Percentiles rank a stretch among this genome's conserved stretches.
These are phyloP conservation scores for Solanum chacoense DNA, from an alignment of 305 asterid genomes.

Conservation along the genomic window DNA sequence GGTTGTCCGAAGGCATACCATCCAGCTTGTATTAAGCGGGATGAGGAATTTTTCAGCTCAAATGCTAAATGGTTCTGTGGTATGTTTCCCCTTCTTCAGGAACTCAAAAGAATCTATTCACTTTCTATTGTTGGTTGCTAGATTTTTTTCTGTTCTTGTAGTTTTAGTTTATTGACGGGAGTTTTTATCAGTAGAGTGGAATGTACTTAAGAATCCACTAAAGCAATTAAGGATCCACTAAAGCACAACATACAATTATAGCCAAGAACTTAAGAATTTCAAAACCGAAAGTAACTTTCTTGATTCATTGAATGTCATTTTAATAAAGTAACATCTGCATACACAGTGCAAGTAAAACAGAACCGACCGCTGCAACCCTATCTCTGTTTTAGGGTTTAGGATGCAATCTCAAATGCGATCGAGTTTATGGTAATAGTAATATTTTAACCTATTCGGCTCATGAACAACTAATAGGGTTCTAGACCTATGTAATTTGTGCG, in stretches of 20 bases:
- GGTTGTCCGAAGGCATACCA: constrained; percentile 88
- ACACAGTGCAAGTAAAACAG: background rate
- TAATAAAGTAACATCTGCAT: background rate
- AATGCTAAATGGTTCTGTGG: constrained; percentile 77
- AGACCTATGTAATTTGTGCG: background rate
- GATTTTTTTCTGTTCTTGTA: background rate
- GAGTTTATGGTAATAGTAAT: background rate
- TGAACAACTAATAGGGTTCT: background rate
- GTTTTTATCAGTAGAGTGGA: background rate
- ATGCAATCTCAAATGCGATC: background rate
- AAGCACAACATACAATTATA: background rate
- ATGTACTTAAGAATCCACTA: background rate
- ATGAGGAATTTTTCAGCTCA: constrained; percentile 51
- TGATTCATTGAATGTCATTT: background rate
- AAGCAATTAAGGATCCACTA: background rate
- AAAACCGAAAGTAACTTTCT: background rate
- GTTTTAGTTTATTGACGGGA: background rate
- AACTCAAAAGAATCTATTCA: background rate
- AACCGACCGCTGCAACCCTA: background rate
- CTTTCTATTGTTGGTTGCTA: background rate
- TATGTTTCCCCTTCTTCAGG: constrained; percentile 1
- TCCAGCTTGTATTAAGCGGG: constrained; percentile 69
- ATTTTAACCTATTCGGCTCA: background rate
- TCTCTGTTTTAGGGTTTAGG: background rate
- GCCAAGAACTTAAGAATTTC: background rate